Conservation (phyloP, 495 filamentous ascomycete species). For the Penicillium argentinense region DNA sequence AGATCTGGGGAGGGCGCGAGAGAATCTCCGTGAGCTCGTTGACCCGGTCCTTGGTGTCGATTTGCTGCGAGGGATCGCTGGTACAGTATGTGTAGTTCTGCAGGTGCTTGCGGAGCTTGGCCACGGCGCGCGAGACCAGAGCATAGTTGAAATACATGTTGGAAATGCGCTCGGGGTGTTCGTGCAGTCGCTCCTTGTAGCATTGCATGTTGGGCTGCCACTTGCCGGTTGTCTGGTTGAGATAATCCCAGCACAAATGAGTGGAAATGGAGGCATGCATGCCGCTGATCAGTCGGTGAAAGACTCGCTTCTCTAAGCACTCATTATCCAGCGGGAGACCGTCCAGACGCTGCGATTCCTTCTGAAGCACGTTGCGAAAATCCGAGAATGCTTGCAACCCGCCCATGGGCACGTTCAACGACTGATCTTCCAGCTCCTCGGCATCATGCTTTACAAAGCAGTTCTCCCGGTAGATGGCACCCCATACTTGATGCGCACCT, state of each 20-base stretch:
- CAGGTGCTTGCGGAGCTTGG: conserved; percentile 85
- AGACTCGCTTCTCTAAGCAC: conserved; percentile 96
- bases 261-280: conserved; percentile 98
- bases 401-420: conserved; percentile 23
- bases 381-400: conserved; percentile 71
- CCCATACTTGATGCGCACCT: conserved; percentile 86
- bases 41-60: conserved; percentile 75
- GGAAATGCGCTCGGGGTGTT: conserved; percentile 84
- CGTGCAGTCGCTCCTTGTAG: conserved; percentile 80
- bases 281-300: conserved; percentile 89
- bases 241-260: conserved; percentile 93
- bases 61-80: conserved; percentile 77
- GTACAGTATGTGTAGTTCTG: conserved; percentile 87
- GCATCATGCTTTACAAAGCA: conserved; percentile 74
- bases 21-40: conserved; percentile 65
- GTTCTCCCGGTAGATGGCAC: conserved; percentile 95
- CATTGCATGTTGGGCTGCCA: conserved; percentile 93
- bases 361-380: conserved; percentile 77
- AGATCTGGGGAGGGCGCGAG: conserved; percentile 71
- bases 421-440: conserved; percentile 40
- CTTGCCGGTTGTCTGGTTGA: conserved; percentile 91
- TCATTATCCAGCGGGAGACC: conserved; percentile 78
- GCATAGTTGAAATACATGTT: conserved; percentile 99
- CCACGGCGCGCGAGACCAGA: conserved; percentile 81
- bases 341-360: conserved; percentile 65